These are phyloP conservation scores for Aechmea fasciata DNA, from an alignment of 176 grass and related monocot species.

Conservation along the genomic window DNA sequence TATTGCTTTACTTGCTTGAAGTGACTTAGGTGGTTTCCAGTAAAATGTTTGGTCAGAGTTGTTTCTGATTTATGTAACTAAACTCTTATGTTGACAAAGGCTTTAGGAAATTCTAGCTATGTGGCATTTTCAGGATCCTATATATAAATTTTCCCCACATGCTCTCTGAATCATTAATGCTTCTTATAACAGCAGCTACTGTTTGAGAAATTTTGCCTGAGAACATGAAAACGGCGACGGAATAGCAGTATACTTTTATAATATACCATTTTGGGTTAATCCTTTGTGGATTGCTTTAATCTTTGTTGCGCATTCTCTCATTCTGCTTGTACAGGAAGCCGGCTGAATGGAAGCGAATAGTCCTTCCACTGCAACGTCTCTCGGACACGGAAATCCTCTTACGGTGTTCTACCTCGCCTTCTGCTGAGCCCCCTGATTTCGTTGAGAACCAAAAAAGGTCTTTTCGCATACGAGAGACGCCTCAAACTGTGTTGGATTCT, in stretches of 20 bases:
- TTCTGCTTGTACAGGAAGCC: constrained; percentile 43
- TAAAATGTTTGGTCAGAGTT: no score
- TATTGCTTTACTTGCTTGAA: no score
- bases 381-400: constrained; percentile 66
- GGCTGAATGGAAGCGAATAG: constrained; percentile 39
- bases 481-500: not conserved
- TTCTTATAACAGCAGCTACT: not conserved
- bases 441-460: constrained; percentile 89
- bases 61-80: no score
- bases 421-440: constrained; percentile 76
- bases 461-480: not conserved
- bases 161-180: not conserved
- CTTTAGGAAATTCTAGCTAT: no score
- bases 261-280: not conserved
- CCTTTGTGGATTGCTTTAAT: constrained; percentile 11
- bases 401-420: constrained; percentile 73
- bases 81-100: no score
- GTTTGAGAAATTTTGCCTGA: not conserved
- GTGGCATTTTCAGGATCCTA: no score
- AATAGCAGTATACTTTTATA: not conserved
- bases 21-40: no score
- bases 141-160: no score
- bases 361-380: constrained; percentile 35
- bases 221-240: not conserved
- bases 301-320: constrained; percentile 3